A percentile compares a stretch with the other conserved stretches of the same genome.
Evolutionary conservation across 73 alveolate genomes (phyloP).

Genomic region (Uronychia binucleata): DNA sequence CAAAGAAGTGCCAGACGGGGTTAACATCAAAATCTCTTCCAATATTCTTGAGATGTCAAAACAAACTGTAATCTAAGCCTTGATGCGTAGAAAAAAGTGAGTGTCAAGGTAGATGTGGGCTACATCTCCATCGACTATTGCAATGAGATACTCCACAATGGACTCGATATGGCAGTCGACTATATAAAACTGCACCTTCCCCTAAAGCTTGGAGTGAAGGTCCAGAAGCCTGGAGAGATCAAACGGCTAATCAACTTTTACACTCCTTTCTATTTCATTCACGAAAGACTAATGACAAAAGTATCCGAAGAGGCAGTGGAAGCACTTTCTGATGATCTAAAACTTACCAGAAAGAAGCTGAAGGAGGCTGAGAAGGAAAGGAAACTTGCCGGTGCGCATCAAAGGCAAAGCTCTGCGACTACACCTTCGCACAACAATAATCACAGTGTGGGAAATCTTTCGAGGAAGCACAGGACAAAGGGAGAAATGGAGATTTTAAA

Average conservation of each 20-base stretch:
- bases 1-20: not conserved
- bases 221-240: not conserved
- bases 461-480: not conserved
- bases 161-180: not conserved
- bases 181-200: not conserved
- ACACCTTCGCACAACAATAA: not conserved
- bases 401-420: not conserved
- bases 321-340: not conserved
- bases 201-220: not conserved
- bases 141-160: not conserved
- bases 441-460: not conserved
- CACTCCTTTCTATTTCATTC: not conserved
- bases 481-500: not conserved
- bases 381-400: not conserved
- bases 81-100: not conserved
- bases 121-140: not conserved
- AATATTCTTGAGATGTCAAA: not conserved
- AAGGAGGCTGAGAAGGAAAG: not conserved
- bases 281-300: not conserved
- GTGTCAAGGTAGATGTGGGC: not conserved
- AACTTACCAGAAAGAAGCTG: not conserved
- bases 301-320: not conserved
- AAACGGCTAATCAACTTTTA: not conserved
- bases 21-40: not conserved
- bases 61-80: not conserved